Evolutionary conservation across 2,329 filamentous ascomycete genomes (phyloP).

Genomic region (Aspergillus novofumigatus): DNA sequence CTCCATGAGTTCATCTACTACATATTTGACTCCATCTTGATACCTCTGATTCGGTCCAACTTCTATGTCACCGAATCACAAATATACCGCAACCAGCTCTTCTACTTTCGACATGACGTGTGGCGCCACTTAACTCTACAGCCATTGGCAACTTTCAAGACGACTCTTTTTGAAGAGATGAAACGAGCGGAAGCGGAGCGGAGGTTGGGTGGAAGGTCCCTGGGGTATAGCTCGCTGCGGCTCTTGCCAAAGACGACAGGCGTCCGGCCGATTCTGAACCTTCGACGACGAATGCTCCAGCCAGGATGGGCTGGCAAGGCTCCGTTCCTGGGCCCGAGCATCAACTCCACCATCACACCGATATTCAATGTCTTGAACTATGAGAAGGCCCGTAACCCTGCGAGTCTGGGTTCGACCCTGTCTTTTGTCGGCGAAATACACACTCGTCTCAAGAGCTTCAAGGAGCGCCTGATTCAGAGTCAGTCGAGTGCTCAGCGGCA

Average conservation of each 20-base stretch:
- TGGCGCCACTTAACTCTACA: slow-evolving; percentile 77
- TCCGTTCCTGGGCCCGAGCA: slow-evolving; percentile 54
- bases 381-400: slow-evolving; percentile 61
- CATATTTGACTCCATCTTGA: slow-evolving; percentile 83
- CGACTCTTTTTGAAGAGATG: slow-evolving; percentile 75
- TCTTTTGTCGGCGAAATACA: slow-evolving; percentile 82
- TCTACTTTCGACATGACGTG: slow-evolving; percentile 92
- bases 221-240: slow-evolving; percentile 76
- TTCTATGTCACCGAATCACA: slow-evolving; percentile 95
- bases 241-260: slow-evolving; percentile 75
- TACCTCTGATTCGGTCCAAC: slow-evolving; percentile 79
- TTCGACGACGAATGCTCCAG: slow-evolving; percentile 60
- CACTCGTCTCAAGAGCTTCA: slow-evolving; percentile 66
- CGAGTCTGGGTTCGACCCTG: slow-evolving; percentile 70
- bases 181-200: slow-evolving; percentile 52
- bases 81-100: slow-evolving; percentile 71
- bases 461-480: slow-evolving; percentile 28
- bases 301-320: slow-evolving; percentile 49
- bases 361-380: slow-evolving; percentile 72
- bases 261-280: slow-evolving; percentile 81
- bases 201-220: slow-evolving; percentile 57
- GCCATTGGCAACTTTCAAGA: slow-evolving; percentile 62
- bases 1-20: slow-evolving; percentile 87
- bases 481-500: slow-evolving; percentile 11
- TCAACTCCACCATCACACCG: slow-evolving; percentile 68